Conservation (phyloP, 1,284 basidiomycete genomes). For the Puccinia hordei region DNA sequence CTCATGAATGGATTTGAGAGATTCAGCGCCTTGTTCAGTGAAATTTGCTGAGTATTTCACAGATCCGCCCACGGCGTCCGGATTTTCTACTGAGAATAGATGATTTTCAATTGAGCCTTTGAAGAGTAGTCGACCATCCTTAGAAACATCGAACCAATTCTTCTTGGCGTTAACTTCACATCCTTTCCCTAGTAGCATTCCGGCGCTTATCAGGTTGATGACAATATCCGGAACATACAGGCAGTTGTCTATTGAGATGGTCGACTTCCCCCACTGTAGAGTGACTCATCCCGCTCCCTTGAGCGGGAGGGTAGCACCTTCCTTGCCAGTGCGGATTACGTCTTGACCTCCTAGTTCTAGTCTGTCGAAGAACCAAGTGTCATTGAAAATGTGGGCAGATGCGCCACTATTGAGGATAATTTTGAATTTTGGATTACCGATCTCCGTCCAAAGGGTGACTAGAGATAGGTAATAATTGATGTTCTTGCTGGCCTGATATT, state of each 20-base stretch:
- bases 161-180: background rate
- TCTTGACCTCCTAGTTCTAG: background rate
- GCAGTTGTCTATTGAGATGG: background rate
- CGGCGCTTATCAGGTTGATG: background rate
- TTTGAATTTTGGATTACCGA: background rate
- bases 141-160: background rate
- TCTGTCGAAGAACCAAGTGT: background rate
- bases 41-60: no score
- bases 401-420: background rate
- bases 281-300: background rate
- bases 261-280: background rate
- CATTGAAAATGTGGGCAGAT: background rate
- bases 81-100: background rate
- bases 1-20: background rate
- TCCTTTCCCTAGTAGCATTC: background rate
- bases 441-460: background rate
- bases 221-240: background rate
- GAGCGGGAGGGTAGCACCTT: background rate
- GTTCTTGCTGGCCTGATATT: background rate
- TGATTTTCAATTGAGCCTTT: background rate
- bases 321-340: background rate
- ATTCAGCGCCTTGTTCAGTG: background rate
- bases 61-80: no score
- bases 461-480: background rate
- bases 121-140: background rate